Percentiles rank a stretch among this genome's conserved stretches.
phyloP scores from a whole-genome alignment of 768 basidiomycete species.

The Suillus spraguei region DNA sequence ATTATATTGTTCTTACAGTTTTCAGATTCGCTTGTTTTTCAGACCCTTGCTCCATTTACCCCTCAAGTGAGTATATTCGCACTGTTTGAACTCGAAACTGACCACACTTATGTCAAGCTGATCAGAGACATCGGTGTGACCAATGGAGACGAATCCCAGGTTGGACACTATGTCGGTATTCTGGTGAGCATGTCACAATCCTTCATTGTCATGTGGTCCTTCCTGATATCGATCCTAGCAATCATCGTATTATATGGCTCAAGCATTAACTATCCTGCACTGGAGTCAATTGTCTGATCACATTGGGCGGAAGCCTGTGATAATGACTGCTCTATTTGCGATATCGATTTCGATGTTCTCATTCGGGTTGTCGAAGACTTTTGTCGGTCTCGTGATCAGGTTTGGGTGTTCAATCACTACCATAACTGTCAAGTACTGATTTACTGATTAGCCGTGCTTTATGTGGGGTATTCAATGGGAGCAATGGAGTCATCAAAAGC shows the following conservation, averaged over 20 bases:
- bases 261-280: slow-evolving; percentile 43
- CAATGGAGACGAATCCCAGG: slow-evolving; percentile 40
- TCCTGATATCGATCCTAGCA: slow-evolving; percentile 28
- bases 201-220: neutral
- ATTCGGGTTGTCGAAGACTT: slow-evolving; percentile 43
- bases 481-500: slow-evolving; percentile 44
- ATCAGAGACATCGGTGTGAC: slow-evolving; percentile 29
- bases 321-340: slow-evolving; percentile 41
- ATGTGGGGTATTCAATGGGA: slow-evolving; percentile 52
- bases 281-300: slow-evolving; percentile 47
- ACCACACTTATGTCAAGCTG: slow-evolving; percentile 2
- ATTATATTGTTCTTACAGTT: slow-evolving; percentile 69
- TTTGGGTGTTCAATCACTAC: slow-evolving; percentile 11
- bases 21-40: slow-evolving; percentile 68
- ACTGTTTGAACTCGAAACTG: neutral
- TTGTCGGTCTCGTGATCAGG: slow-evolving; percentile 40
- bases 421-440: neutral
- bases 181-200: slow-evolving; percentile 27
- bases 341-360: slow-evolving; percentile 41
- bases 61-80: slow-evolving; percentile 49
- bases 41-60: slow-evolving; percentile 72
- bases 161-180: slow-evolving; percentile 47
- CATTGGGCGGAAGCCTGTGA: slow-evolving; percentile 43
- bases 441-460: slow-evolving; percentile 34
- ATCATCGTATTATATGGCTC: slow-evolving; percentile 45